Conservation (phyloP, 805 yeast genomes). For the Barnettozyma vustinii region DNA sequence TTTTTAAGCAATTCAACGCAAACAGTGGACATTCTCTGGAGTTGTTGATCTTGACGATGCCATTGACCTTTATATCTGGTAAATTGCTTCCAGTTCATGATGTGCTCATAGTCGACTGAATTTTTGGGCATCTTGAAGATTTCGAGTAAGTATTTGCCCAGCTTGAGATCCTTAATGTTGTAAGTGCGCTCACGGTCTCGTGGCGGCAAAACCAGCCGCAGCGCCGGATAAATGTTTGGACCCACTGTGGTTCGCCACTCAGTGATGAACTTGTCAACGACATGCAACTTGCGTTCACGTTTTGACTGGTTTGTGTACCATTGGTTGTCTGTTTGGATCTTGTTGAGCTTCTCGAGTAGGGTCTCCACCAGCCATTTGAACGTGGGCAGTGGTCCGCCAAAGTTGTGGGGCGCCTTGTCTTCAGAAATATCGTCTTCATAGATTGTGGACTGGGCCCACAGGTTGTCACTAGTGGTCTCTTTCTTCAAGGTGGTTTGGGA, state of each 20-base stretch:
- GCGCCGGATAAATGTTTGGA: conserved; percentile 59
- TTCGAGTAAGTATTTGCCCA: conserved; percentile 47
- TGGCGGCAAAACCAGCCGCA: conserved; percentile 56
- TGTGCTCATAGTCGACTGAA: conserved; percentile 51
- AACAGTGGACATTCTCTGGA: conserved; percentile 41
- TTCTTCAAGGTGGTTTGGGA: neutral
- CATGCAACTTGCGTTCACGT: conserved; percentile 19
- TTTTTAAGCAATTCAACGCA: conserved; percentile 44
- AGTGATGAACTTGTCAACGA: conserved; percentile 36
- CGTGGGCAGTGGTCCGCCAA: conserved; percentile 31
- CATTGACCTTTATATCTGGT: conserved; percentile 6
- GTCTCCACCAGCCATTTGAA: conserved; percentile 33
- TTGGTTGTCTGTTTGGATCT: conserved; percentile 14
- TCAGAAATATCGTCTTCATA: conserved; percentile 2
- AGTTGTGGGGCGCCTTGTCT: conserved; percentile 12
- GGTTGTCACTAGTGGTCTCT: neutral
- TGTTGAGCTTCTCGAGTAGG: conserved; percentile 26
- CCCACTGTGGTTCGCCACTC: conserved; percentile 55
- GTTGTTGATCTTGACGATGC: conserved; percentile 28
- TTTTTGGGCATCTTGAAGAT: conserved; percentile 54
- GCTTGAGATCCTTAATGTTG: conserved; percentile 55
- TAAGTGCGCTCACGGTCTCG: conserved; percentile 55
- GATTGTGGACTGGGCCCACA: conserved; percentile 1
- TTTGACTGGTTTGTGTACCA: conserved; percentile 6
- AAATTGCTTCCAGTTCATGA: conserved; percentile 41